Conservation (phyloP, 2,329 filamentous ascomycete genomes). For the Knufia fluminis region DNA sequence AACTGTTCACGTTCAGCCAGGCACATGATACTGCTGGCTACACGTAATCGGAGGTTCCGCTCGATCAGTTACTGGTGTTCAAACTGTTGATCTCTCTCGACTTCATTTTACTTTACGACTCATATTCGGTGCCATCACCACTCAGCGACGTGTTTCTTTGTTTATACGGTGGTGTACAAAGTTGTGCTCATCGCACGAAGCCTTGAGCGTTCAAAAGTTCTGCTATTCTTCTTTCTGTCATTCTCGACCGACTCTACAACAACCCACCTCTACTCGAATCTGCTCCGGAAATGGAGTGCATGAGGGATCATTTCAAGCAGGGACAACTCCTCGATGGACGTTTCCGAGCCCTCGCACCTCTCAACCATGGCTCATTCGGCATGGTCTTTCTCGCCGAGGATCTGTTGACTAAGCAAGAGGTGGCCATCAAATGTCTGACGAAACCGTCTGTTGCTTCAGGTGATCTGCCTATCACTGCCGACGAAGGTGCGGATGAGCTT, state of each 20-base stretch:
- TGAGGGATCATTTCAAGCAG: constrained; percentile 70
- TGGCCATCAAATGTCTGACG: constrained; percentile 93
- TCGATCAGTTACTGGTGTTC: constrained; percentile 21
- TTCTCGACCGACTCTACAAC: neutral
- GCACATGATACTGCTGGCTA: constrained; percentile 18
- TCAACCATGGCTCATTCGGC: constrained; percentile 97
- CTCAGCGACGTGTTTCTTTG: constrained; percentile 10
- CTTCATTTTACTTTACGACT: constrained; percentile 11
- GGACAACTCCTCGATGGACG: constrained; percentile 78
- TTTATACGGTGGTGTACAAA: constrained; percentile 21
- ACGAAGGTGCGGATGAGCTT: constrained; percentile 50
- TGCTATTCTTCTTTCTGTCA: constrained; percentile 1
- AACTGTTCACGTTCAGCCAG: constrained; percentile 12
- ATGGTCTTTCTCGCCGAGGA: constrained; percentile 95
- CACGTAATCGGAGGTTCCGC: constrained; percentile 14
- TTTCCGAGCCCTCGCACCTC: constrained; percentile 81
- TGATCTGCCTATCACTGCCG: constrained; percentile 48
- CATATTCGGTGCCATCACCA: constrained; percentile 4
- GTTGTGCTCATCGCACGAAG: constrained; percentile 9
- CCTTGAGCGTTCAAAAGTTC: constrained; percentile 3
- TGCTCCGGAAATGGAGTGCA: constrained; percentile 60
- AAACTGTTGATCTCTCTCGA: constrained; percentile 13
- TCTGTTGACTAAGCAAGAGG: constrained; percentile 62
- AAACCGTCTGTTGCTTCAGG: constrained; percentile 46
- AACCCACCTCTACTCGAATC: neutral